A percentile compares a stretch with the other conserved stretches of the same genome.
Evolutionary conservation across 2,329 filamentous ascomycete species (phyloP).

Genomic region (Alternaria longipes): DNA sequence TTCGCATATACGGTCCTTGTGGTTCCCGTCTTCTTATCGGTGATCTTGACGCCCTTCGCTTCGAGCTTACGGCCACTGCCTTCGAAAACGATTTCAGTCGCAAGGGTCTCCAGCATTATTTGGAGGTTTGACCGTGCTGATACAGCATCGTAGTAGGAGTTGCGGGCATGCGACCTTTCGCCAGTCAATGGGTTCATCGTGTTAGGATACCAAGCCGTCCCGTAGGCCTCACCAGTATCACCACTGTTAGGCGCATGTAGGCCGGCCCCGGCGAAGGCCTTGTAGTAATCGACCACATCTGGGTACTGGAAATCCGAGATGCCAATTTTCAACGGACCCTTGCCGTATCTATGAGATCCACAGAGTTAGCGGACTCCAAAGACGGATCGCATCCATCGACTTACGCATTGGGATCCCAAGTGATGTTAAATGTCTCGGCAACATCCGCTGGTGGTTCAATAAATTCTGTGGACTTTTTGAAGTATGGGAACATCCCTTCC

Average conservation of each 20-base stretch:
- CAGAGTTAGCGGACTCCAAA: background rate
- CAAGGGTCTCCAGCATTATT: constrained; percentile 32
- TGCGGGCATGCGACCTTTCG: constrained; percentile 44
- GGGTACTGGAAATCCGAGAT: constrained; percentile 41
- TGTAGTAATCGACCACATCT: constrained; percentile 36
- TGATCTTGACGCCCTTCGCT: constrained; percentile 38
- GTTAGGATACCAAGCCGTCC: constrained; percentile 50
- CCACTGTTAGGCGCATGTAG: constrained; percentile 30
- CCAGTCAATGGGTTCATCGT: constrained; percentile 45
- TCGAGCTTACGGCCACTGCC: constrained; percentile 22
- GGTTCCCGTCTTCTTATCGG: constrained; percentile 24
- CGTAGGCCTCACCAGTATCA: constrained; percentile 40
- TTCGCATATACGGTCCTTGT: constrained; percentile 36
- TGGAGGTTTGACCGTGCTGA: constrained; percentile 42
- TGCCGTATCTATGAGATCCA: constrained; percentile 27
- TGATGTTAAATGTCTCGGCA: constrained; percentile 29
- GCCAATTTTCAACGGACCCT: constrained; percentile 39
- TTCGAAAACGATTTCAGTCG: constrained; percentile 35
- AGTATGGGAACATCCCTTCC: constrained; percentile 54
- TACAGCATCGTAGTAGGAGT: constrained; percentile 44
- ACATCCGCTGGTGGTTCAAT: constrained; percentile 28
- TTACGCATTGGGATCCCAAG: constrained; percentile 35
- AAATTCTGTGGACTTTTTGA: constrained; percentile 41
- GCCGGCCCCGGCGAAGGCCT: constrained; percentile 33
- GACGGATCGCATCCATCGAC: background rate